These are phyloP conservation scores for Cajanus cajan DNA, from an alignment of 306 rosid genomes.

Conservation along the genomic window DNA sequence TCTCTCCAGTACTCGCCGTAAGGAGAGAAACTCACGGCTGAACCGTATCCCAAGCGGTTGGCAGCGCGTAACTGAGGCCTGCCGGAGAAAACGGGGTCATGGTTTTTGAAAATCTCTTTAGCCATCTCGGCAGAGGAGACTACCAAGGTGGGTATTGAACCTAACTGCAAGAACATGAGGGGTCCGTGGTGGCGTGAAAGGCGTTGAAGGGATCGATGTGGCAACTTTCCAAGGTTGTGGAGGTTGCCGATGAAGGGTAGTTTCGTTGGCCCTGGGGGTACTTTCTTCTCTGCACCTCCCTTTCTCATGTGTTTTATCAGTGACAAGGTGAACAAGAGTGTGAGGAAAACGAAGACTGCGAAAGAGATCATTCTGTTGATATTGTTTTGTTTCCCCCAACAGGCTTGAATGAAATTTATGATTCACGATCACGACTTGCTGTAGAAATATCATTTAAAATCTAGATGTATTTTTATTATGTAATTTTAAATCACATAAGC, in stretches of 20 bases:
- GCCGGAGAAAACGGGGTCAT: slow-evolving; percentile 43
- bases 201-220: slow-evolving; percentile 30
- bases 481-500: no score
- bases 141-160: slow-evolving; percentile 39
- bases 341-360: slow-evolving; percentile 5
- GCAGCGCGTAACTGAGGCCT: slow-evolving; percentile 33
- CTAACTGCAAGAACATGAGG: slow-evolving; percentile 54
- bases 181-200: slow-evolving; percentile 42
- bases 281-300: background rate
- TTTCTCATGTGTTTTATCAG: slow-evolving; percentile 6
- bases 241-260: slow-evolving; percentile 60
- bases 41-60: slow-evolving; percentile 30
- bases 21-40: slow-evolving; percentile 22
- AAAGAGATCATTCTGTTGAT: background rate
- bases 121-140: slow-evolving; percentile 51
- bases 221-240: slow-evolving; percentile 41
- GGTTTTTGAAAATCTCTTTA: slow-evolving; percentile 44
- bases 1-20: slow-evolving; percentile 51
- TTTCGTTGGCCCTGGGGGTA: slow-evolving; percentile 48
- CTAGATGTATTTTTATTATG: no score
- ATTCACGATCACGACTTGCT: no score
- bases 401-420: background rate
- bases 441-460: no score
- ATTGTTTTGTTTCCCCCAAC: background rate
- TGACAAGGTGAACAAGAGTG: background rate